These are phyloP conservation scores for Eucalyptus paniculata DNA, from an alignment of 345 rosid genomes.

Conservation along the genomic window DNA sequence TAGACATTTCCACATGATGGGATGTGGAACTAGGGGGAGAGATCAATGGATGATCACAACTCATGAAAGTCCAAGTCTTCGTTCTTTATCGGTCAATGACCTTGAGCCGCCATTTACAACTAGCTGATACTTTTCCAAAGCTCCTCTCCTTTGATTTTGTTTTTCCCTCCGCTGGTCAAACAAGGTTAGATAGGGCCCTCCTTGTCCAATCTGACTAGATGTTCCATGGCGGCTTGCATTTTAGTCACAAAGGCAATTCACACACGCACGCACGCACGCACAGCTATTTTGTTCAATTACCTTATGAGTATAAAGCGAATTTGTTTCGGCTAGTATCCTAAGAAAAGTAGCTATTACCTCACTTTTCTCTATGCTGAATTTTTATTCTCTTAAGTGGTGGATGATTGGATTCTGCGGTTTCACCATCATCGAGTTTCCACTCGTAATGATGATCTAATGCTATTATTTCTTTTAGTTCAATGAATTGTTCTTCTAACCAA, in stretches of 20 bases:
- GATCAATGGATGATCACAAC: not conserved
- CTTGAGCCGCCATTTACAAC: not conserved
- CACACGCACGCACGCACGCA: rapidly evolving
- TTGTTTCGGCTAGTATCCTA: no score
- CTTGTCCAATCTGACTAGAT: not conserved
- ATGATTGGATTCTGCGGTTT: rapidly evolving
- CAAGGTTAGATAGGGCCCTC: not conserved
- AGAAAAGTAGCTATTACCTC: no score
- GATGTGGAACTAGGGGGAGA: not conserved
- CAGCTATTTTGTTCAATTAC: no score
- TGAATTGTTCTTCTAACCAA: no score
- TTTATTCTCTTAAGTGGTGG: no score
- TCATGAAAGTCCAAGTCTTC: not conserved
- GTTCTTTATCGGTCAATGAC: not conserved
- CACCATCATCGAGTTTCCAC: no score
- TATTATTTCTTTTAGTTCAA: no score
- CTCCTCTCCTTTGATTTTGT: not conserved
- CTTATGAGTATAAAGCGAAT: no score
- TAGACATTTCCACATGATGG: not conserved
- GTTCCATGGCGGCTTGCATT: not conserved
- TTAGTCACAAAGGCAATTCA: not conserved
- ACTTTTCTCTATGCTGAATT: no score
- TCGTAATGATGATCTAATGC: no score
- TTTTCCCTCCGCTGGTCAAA: not conserved
- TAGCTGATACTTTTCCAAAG: not conserved